Evolutionary conservation across 2,329 filamentous ascomycete genomes (phyloP).

Genomic region (Colletotrichum graminicola): DNA sequence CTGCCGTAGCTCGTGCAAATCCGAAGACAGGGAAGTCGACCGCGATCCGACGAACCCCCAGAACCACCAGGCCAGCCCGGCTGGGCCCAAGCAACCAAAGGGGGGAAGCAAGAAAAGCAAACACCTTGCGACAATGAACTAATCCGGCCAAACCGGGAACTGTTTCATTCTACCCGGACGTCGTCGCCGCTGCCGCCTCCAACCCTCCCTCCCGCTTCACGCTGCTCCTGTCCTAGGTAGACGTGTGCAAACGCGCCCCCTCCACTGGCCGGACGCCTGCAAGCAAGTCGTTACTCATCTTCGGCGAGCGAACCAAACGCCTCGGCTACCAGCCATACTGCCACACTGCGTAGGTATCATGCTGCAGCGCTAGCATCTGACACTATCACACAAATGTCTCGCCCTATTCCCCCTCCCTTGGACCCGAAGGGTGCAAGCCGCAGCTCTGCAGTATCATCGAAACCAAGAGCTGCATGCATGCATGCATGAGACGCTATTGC

Average conservation of each 20-base stretch:
- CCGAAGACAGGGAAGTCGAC: slow-evolving; percentile 9
- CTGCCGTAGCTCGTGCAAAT: slow-evolving; percentile 28
- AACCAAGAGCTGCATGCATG: slow-evolving; percentile 4
- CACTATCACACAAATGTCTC: slow-evolving; percentile 38
- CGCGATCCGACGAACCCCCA: slow-evolving; percentile 11
- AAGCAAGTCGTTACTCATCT: slow-evolving; percentile 16
- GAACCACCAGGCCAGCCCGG: neutral
- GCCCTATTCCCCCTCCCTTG: slow-evolving; percentile 22
- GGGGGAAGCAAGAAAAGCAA: slow-evolving; percentile 25
- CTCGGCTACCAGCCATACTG: neutral
- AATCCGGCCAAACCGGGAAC: slow-evolving; percentile 22
- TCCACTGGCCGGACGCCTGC: neutral
- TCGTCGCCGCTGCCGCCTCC: slow-evolving; percentile 7
- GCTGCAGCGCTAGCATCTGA: slow-evolving; percentile 33
- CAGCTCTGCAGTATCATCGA: slow-evolving; percentile 13
- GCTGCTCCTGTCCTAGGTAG: slow-evolving; percentile 15
- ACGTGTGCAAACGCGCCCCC: slow-evolving; percentile 5
- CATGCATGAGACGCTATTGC: slow-evolving; percentile 23
- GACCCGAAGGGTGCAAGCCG: slow-evolving; percentile 24
- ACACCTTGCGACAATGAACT: slow-evolving; percentile 30
- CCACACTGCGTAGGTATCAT: neutral
- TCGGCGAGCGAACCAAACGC: slow-evolving; percentile 15
- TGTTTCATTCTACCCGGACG: slow-evolving; percentile 33
- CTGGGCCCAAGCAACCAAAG: slow-evolving; percentile 22
- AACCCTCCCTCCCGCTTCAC: slow-evolving; percentile 15